phyloP scores from a whole-genome alignment of 2,329 filamentous ascomycete species.

The Aspergillus sp. region DNA sequence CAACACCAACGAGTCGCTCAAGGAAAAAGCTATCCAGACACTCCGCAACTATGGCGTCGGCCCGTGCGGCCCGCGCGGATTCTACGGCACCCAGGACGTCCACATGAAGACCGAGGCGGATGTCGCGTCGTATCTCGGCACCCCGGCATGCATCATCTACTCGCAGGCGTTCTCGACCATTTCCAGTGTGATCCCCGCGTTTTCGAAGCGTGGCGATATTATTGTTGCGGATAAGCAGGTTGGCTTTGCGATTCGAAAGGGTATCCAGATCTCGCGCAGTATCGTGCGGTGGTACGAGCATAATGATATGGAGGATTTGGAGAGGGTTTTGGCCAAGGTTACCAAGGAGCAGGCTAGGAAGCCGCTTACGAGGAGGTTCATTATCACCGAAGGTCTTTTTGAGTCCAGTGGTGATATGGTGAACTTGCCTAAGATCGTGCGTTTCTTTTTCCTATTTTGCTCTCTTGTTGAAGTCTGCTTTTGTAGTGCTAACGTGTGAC shows the following conservation, averaged over 20 bases:
- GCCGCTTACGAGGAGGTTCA: conserved; percentile 83
- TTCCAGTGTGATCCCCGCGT: conserved; percentile 91
- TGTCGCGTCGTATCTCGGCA: conserved; percentile 81
- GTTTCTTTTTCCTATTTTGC: conserved; percentile 17
- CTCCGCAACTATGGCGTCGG: conserved; percentile 93
- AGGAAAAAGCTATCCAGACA: conserved; percentile 89
- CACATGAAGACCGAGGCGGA: conserved; percentile 96
- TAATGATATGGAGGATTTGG: conserved; percentile 89
- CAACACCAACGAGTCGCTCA: conserved; percentile 81
- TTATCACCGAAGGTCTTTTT: conserved; percentile 91
- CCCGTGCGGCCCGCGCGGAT: conserved; percentile 91
- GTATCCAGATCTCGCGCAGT: conserved; percentile 84
- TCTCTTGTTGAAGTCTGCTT: not conserved
- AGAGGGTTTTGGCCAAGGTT: conserved; percentile 74
- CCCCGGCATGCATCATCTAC: conserved; percentile 85
- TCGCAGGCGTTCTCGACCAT: conserved; percentile 95
- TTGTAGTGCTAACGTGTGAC: conserved; percentile 5
- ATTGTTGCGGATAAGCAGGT: conserved; percentile 91
- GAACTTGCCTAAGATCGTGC: conserved; percentile 74
- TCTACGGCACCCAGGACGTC: conserved; percentile 97
- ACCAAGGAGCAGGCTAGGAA: conserved; percentile 82
- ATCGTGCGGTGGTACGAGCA: conserved; percentile 91
- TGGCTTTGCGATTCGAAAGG: conserved; percentile 90
- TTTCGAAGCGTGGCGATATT: conserved; percentile 93
- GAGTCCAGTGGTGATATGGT: conserved; percentile 81